Evolutionary conservation across 2,329 filamentous ascomycete genomes (phyloP).

Genomic region (Colletotrichum liriopes): DNA sequence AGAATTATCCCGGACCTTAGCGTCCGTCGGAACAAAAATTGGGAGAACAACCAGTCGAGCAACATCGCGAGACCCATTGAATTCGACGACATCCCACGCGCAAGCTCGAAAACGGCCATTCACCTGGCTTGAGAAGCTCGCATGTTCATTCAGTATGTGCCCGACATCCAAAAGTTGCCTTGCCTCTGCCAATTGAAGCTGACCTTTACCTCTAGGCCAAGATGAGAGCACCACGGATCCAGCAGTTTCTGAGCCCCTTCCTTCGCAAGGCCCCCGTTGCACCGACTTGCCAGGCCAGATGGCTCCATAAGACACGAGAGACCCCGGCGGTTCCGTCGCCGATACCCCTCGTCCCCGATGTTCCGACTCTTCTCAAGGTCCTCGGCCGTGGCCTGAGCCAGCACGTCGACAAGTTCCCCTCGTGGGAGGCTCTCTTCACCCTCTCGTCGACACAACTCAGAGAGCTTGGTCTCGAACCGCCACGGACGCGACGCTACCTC

Average conservation of each 20-base stretch:
- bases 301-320: slow-evolving; percentile 59
- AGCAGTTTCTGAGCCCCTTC: slow-evolving; percentile 38
- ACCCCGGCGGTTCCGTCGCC: slow-evolving; percentile 72
- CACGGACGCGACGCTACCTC: slow-evolving; percentile 86
- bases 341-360: slow-evolving; percentile 89
- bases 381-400: slow-evolving; percentile 90
- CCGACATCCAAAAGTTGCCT: background rate
- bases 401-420: slow-evolving; percentile 88
- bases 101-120: slow-evolving; percentile 23
- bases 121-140: slow-evolving; percentile 24
- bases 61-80: slow-evolving; percentile 29
- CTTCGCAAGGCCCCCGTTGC: slow-evolving; percentile 46
- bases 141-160: background rate
- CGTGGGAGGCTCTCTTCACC: slow-evolving; percentile 92
- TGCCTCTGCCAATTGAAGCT: slow-evolving; percentile 5
- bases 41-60: slow-evolving; percentile 21
- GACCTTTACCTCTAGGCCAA: slow-evolving; percentile 28
- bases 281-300: slow-evolving; percentile 57
- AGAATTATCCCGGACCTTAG: slow-evolving; percentile 31
- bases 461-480: slow-evolving; percentile 88
- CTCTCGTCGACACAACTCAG: slow-evolving; percentile 83
- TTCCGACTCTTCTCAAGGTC: slow-evolving; percentile 87
- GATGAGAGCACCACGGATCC: slow-evolving; percentile 43
- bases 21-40: slow-evolving; percentile 39
- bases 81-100: slow-evolving; percentile 25